Evolutionary conservation across 2,329 filamentous ascomycete species (phyloP).

Genomic region (Arthrobotrys iridis): DNA sequence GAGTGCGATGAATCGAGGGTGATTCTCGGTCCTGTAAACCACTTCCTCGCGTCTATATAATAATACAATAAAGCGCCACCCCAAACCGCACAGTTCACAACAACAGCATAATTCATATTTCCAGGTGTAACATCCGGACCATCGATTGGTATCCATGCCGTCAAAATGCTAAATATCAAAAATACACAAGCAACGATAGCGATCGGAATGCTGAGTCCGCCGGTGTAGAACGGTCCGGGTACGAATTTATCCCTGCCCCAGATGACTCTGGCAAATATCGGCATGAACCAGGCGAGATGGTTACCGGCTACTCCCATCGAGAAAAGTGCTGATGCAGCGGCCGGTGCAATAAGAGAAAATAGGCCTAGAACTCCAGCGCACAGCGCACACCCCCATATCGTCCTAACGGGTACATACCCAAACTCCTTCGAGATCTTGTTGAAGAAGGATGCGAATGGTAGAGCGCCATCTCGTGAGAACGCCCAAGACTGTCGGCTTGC

Average conservation of each 20-base stretch:
- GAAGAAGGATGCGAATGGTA: slow-evolving; percentile 70
- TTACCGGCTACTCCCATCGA: slow-evolving; percentile 70
- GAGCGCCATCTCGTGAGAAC: slow-evolving; percentile 71
- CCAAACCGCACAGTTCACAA: slow-evolving; percentile 71
- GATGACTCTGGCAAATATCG: slow-evolving; percentile 68
- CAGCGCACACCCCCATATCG: slow-evolving; percentile 68
- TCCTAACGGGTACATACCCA: slow-evolving; percentile 69
- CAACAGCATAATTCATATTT: slow-evolving; percentile 72
- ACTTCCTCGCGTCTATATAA: slow-evolving; percentile 68
- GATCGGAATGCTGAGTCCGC: slow-evolving; percentile 66
- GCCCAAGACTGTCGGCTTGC: slow-evolving; percentile 72
- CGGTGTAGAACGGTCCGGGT: slow-evolving; percentile 71
- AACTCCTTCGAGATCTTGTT: slow-evolving; percentile 68
- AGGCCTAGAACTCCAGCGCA: slow-evolving; percentile 68
- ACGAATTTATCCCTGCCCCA: slow-evolving; percentile 70
- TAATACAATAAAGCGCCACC: slow-evolving; percentile 69
- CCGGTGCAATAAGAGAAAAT: slow-evolving; percentile 69
- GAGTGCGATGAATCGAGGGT: slow-evolving; percentile 63
- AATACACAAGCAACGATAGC: slow-evolving; percentile 68
- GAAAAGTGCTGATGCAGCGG: slow-evolving; percentile 70
- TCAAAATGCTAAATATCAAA: slow-evolving; percentile 67
- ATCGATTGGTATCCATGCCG: slow-evolving; percentile 70
- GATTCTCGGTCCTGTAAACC: slow-evolving; percentile 70
- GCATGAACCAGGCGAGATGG: slow-evolving; percentile 70
- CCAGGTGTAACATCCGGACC: slow-evolving; percentile 66